Base-by-base conservation (phyloP, 805 yeast genomes). In the Candida koratica region DNA sequence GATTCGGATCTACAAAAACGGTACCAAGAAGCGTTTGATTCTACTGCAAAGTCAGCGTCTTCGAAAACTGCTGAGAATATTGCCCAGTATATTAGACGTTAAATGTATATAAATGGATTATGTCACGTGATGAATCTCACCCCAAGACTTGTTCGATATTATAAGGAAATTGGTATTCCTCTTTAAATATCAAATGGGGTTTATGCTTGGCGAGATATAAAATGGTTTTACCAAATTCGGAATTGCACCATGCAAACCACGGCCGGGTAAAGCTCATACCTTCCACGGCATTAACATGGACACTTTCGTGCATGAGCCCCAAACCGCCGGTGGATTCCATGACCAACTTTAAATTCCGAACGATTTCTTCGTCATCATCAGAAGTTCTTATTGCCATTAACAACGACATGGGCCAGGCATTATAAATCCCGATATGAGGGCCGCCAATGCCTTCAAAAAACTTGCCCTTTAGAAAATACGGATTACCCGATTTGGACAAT, bases 201-300 rank as follows among this genome's bases (percentile, higher is more conserved):
- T 82, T 84, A 34, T 83, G 63, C 39, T 70, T 61, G 2, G 90
- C 88, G 42, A 87, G 60, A 48, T 85, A 81, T 30, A 87, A 55
- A n/a, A 87, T 80, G 1, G 94, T 81, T 56, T 84, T 84, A 14
- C 88, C 96, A 61, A 87, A 85, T 58, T 88, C 96, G 1, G 94
- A 79, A 53, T 87, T 87, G 47, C 94, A 84, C 96, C 96, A 87
- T 4, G 95, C 82, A 64, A 88, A 88, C 96, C 96, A 87, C 2
- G 93, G 75, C 41, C 96, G 64, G 0, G 95, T 84, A 53, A 58
- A 88, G n/a, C 56, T 58, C 7, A 42, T 38, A 1, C 76, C 79
- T 2, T 45, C 40, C 2, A 63, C 63, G 5, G 70, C 60, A 46
- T 79, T 69, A 7, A 86, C 94, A 39, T 82, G 62, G 3, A 87